Conservation (phyloP, 83 land plant genomes). For the Diphasiastrum complanatum region DNA sequence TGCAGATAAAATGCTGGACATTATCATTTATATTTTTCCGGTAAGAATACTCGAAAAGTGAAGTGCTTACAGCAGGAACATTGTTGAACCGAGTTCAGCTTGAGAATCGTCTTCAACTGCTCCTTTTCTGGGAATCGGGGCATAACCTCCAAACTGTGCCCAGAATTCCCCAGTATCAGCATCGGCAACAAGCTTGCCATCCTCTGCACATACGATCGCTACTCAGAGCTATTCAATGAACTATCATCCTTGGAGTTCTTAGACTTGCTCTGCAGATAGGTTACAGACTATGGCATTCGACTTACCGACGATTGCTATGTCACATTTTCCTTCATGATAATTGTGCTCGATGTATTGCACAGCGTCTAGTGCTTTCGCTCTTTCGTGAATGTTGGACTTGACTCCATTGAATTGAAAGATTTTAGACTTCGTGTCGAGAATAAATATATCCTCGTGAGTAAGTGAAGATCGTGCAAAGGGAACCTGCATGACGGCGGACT, state of each 20-base stretch:
- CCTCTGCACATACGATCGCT: slow-evolving; percentile 7
- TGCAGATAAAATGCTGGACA: too few species aligned
- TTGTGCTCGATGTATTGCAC: slow-evolving; percentile 20
- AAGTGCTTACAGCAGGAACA: slow-evolving; percentile 49
- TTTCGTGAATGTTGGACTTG: slow-evolving; percentile 21
- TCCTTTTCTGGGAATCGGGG: slow-evolving; percentile 27
- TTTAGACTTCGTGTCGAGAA: slow-evolving; percentile 21
- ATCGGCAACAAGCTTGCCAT: slow-evolving; percentile 24
- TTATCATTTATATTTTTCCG: too few species aligned
- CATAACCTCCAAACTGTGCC: slow-evolving; percentile 27
- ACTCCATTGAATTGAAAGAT: slow-evolving; percentile 28
- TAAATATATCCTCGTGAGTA: slow-evolving; percentile 27
- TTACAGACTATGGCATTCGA: background rate
- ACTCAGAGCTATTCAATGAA: background rate
- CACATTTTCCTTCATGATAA: slow-evolving; percentile 15
- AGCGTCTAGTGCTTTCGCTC: slow-evolving; percentile 27
- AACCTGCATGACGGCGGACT: slow-evolving; percentile 12
- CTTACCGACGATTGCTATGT: slow-evolving; percentile 22
- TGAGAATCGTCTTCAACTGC: slow-evolving; percentile 11
- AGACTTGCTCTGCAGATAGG: background rate
- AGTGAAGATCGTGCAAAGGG: slow-evolving; percentile 20
- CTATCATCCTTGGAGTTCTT: background rate
- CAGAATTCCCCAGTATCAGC: slow-evolving; percentile 28
- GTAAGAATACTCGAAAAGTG: too few species aligned
- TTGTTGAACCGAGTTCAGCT: slow-evolving; percentile 15